A percentile compares a stretch with the other conserved stretches of the same genome.
Conservation (phyloP, 2,329 filamentous ascomycete species). For the Nothophaeocryptopus gaeumannii region DNA sequence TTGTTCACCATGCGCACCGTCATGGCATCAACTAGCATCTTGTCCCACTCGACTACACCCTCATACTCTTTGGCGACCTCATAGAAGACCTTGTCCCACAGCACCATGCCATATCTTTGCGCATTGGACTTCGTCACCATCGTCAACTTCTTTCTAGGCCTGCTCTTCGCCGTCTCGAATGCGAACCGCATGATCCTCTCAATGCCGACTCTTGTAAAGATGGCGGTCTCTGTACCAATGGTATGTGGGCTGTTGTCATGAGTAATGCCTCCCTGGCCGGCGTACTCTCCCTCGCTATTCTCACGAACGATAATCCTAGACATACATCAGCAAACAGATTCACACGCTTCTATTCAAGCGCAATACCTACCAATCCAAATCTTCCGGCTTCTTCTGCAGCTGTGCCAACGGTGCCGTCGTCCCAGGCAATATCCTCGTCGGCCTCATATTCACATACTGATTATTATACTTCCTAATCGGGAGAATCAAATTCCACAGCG, state of each 20-base stretch:
- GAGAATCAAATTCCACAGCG: constrained; percentile 64
- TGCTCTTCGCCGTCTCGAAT: constrained; percentile 44
- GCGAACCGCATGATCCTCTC: constrained; percentile 50
- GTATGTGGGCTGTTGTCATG: constrained; percentile 42
- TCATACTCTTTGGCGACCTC: constrained; percentile 47
- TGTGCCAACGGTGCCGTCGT: constrained; percentile 41
- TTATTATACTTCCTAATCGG: constrained; percentile 66
- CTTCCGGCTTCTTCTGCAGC: constrained; percentile 32
- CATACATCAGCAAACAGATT: too few species aligned
- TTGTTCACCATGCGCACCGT: constrained; percentile 49
- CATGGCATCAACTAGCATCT: constrained; percentile 51
- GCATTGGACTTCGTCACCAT: constrained; percentile 52
- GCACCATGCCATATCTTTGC: constrained; percentile 49
- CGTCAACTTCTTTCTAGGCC: constrained; percentile 47
- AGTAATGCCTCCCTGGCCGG: constrained; percentile 44
- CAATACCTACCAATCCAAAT: constrained; percentile 42
- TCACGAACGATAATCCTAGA: constrained; percentile 44
- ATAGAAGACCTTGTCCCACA: constrained; percentile 49
- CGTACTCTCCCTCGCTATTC: constrained; percentile 50
- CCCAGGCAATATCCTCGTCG: constrained; percentile 44
- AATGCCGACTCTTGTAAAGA: constrained; percentile 47
- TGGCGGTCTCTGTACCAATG: constrained; percentile 47
- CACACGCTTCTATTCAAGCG: too few species aligned
- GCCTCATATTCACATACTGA: constrained; percentile 67
- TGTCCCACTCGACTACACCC: constrained; percentile 44